A percentile compares a stretch with the other conserved stretches of the same genome.
phyloP scores from a whole-genome alignment of 1,139 yeast species.

The Candida pseudoviswanathii region DNA sequence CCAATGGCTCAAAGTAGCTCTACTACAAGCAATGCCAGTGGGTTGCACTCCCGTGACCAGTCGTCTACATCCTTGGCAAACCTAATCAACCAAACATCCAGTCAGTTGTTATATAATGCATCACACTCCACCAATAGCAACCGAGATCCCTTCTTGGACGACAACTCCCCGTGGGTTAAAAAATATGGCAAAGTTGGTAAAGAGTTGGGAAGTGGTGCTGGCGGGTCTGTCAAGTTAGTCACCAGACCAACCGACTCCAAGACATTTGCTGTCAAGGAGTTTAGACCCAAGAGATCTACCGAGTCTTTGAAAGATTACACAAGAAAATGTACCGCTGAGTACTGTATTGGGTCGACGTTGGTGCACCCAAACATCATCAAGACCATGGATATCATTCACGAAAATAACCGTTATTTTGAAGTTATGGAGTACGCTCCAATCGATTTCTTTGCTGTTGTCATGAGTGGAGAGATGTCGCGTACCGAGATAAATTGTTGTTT shows the following conservation, averaged over 20 bases:
- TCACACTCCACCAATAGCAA: constrained; percentile 27
- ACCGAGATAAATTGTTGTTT: constrained; percentile 88
- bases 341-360: constrained; percentile 93
- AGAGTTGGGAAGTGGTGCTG: constrained; percentile 95
- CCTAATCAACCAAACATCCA: constrained; percentile 47
- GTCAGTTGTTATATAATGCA: constrained; percentile 45
- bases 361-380: constrained; percentile 94
- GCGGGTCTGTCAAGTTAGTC: constrained; percentile 90
- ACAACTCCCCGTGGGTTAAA: constrained; percentile 68
- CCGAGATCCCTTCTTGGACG: constrained; percentile 49
- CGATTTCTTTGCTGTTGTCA: constrained; percentile 95
- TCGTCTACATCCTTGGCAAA: constrained; percentile 46
- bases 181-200: constrained; percentile 91
- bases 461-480: constrained; percentile 91
- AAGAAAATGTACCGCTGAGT: constrained; percentile 95
- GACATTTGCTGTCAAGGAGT: constrained; percentile 95
- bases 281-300: constrained; percentile 79
- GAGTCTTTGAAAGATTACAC: constrained; percentile 90
- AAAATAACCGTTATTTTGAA: constrained; percentile 83
- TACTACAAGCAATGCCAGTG: constrained; percentile 12
- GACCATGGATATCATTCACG: constrained; percentile 89
- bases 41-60: constrained; percentile 33
- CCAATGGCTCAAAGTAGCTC: constrained; percentile 15
- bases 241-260: constrained; percentile 78
- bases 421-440: constrained; percentile 98